These are phyloP conservation scores for Colletotrichum acutatum DNA, from an alignment of 2,329 filamentous ascomycete genomes.

Conservation along the genomic window DNA sequence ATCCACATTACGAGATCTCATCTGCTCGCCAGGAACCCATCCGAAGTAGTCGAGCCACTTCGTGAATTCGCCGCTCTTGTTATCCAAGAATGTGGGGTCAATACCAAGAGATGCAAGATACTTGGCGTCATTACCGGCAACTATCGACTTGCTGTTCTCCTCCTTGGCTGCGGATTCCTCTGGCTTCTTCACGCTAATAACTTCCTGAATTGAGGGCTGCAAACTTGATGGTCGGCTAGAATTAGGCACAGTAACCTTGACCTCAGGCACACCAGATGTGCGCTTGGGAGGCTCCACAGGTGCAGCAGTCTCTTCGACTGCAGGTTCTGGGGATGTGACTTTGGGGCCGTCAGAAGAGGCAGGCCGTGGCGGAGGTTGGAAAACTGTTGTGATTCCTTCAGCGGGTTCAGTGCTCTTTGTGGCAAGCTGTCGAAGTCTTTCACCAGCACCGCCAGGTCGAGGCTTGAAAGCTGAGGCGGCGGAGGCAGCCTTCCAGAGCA, in stretches of 20 bases:
- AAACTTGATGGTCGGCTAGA: constrained; percentile 52
- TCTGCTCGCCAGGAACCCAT: constrained; percentile 82
- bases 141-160: constrained; percentile 68
- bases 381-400: constrained; percentile 87
- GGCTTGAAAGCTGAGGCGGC: constrained; percentile 80
- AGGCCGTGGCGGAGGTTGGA: constrained; percentile 77
- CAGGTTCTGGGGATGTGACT: constrained; percentile 40
- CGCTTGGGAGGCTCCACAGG: constrained; percentile 45
- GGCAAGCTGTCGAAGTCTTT: constrained; percentile 75
- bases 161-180: constrained; percentile 51
- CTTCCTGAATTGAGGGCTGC: constrained; percentile 51
- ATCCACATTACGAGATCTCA: constrained; percentile 80
- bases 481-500: constrained; percentile 83
- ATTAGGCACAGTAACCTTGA: constrained; percentile 66
- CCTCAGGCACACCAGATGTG: constrained; percentile 61
- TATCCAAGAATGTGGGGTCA: constrained; percentile 80
- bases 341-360: constrained; percentile 49
- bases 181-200: constrained; percentile 30
- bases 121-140: constrained; percentile 79
- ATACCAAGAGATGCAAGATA: constrained; percentile 83
- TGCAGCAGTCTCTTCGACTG: constrained; percentile 39
- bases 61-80: constrained; percentile 82
- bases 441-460: constrained; percentile 85
- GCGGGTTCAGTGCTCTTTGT: constrained; percentile 52
- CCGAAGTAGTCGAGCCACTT: constrained; percentile 87